Conservation (phyloP, 257 asterid species). For the Penstemon newberryi region DNA sequence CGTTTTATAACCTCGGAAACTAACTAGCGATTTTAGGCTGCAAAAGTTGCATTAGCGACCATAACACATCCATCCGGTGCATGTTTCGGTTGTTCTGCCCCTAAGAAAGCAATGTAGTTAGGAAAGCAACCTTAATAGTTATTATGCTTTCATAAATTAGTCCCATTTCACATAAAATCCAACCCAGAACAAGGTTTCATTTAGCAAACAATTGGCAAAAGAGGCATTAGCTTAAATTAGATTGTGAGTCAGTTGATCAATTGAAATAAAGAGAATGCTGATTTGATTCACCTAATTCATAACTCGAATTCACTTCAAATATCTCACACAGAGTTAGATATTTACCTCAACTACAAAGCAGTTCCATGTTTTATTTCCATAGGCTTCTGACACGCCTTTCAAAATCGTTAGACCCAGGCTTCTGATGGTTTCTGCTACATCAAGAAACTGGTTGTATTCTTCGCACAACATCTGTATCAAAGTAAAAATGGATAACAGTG, state of each 20-base stretch:
- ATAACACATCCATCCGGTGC: constrained; percentile 93
- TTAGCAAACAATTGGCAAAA: not conserved
- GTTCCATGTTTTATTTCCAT: constrained; percentile 68
- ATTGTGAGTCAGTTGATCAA: not conserved
- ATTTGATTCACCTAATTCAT: not conserved
- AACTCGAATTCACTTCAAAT: not conserved
- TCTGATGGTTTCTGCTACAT: constrained; percentile 76
- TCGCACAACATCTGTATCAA: constrained; percentile 71
- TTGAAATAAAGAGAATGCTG: not conserved
- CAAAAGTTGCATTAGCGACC: constrained; percentile 91
- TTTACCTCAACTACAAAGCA: constrained; percentile 95
- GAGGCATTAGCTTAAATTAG: not conserved
- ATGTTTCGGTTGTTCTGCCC: constrained; percentile 67
- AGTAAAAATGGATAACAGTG: constrained; percentile 10
- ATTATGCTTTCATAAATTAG: no score
- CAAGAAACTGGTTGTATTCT: constrained; percentile 76
- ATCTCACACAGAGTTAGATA: constrained; percentile 6
- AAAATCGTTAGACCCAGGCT: constrained; percentile 78
- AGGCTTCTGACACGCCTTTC: constrained; percentile 80
- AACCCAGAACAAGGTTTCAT: not conserved
- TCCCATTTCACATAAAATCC: not conserved
- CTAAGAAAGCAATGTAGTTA: constrained; percentile 27
- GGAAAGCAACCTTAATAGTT: no score
- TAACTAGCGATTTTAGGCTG: constrained; percentile 52
- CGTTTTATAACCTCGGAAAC: not conserved